These are phyloP conservation scores for Blastobotrys raffinosifermentans DNA, from an alignment of 1,139 yeast genomes.

Conservation along the genomic window DNA sequence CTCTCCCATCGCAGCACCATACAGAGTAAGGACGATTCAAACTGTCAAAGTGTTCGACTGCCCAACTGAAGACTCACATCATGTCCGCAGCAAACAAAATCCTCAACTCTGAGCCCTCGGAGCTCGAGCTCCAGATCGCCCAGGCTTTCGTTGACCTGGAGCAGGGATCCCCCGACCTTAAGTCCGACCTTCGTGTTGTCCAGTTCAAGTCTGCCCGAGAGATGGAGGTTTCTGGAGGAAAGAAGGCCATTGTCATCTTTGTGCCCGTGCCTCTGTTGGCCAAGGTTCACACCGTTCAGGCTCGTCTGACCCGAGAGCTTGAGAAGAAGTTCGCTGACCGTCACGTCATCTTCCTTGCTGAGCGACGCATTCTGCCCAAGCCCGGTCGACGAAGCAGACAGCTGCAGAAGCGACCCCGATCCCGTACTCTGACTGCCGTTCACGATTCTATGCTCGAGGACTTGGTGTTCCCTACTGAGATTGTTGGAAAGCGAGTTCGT, in stretches of 20 bases:
- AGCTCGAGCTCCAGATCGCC: constrained; percentile 99
- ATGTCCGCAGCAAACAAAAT: constrained; percentile 97
- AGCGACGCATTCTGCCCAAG: constrained; percentile 99
- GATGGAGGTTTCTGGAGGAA: constrained; percentile 96
- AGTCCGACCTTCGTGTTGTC: constrained; percentile 97
- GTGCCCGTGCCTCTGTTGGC: constrained; percentile 95
- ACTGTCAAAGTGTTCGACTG: too few species aligned
- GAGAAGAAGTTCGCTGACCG: constrained; percentile 99
- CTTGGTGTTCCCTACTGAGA: constrained; percentile 99
- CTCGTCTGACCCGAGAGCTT: constrained; percentile 92
- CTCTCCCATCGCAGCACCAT: too few species aligned
- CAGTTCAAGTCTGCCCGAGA: constrained; percentile 99
- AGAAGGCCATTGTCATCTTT: constrained; percentile 96
- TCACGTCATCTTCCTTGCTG: constrained; percentile 98
- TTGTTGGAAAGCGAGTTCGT: constrained; percentile 98
- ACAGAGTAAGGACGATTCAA: too few species aligned
- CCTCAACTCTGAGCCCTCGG: constrained; percentile 70
- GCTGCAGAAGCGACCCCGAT: constrained; percentile 99
- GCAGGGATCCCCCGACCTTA: constrained; percentile 86
- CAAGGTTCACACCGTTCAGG: constrained; percentile 95
- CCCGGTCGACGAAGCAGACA: constrained; percentile 72
- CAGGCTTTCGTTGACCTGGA: constrained; percentile 98
- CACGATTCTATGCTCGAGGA: constrained; percentile 99
- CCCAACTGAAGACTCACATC: too few species aligned
- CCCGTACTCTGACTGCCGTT: constrained; percentile 98